Evolutionary conservation across 1,284 basidiomycete genomes (phyloP), one percentile per base, ranked within the genome.

Genomic region (Agroathelia rolfsii): DNA sequence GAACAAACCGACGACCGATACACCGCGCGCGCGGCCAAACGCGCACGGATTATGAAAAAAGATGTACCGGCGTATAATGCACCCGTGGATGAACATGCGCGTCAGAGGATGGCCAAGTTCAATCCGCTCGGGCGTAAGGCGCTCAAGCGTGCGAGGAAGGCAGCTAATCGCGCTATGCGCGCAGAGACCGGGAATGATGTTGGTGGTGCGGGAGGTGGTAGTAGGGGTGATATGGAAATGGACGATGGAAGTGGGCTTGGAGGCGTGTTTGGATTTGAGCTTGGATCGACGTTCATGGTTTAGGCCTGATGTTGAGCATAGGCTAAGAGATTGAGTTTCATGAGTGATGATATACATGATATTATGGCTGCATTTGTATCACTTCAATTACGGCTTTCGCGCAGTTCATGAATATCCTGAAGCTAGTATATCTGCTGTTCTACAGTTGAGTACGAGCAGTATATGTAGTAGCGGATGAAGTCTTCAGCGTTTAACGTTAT

Each of bases 41-140:
- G 76, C n/a, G 59, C 69, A 29, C 62, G 75, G 41, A 56, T 56
- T 22, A 53, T 55, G 20, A 73, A 67, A 43, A n/a, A n/a, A n/a
- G 64, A 69, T 13, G 43, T 73, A 13, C 66, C 69, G 3, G 53
- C 57, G 4, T 66, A 71, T 43, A 56, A 74, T 37, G 59, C 64
- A n/a, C 56, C 48, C 5, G 60, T 58, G 2, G 65, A 66, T 28
- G 47, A 42, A 14, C 56, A 64, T 45, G 61, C 59, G 37, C 49
- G 58, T 31, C 43, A 44, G 37, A 54, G 41, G 43, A 70, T 69
- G 62, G 66, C 62, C 10, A 47, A 45, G 30, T 59, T 63, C 32
- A 78, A 79, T 44, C 75, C 76, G 9, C 46, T 80, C 37, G 70
- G 62, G 34, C 56, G 76, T 34, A 63, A 58, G 43, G 55, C 61